Evolutionary conservation across 176 grass and related monocot species (phyloP).

Genomic region (Hyparrhenia diplandra): DNA sequence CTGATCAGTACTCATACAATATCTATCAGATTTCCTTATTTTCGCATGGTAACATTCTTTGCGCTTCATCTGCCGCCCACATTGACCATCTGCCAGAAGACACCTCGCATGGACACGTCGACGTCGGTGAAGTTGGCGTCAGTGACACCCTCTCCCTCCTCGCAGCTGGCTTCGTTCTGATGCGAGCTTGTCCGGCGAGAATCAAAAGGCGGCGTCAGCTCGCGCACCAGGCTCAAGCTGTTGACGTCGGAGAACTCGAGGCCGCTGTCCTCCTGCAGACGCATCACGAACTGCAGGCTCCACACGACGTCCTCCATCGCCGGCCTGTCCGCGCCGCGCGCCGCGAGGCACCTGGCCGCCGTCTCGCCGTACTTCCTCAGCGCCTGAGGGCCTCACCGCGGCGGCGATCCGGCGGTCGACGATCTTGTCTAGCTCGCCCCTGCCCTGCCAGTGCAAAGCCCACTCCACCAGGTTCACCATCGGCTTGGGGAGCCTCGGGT

Average conservation of each 20-base stretch:
- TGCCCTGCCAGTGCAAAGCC: conserved; percentile 30
- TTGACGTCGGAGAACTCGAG: conserved; percentile 30
- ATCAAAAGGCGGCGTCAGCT: not conserved
- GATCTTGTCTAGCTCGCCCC: conserved; percentile 30
- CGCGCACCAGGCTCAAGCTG: conserved; percentile 16
- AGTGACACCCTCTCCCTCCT: not conserved
- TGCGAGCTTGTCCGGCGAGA: not conserved
- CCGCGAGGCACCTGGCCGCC: conserved; percentile 28
- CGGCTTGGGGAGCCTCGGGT: conserved; percentile 17
- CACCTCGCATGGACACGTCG: conserved; percentile 41
- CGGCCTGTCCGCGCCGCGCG: conserved; percentile 20
- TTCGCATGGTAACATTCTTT: not conserved
- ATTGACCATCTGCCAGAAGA: conserved; percentile 45
- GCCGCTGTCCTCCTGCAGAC: conserved; percentile 23
- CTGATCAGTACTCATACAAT: too few species aligned
- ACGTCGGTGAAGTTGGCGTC: not conserved
- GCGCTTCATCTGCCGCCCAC: conserved; percentile 1
- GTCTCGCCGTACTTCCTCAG: conserved; percentile 39
- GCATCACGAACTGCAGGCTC: conserved; percentile 41
- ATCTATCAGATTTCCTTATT: not conserved
- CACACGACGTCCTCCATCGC: conserved; percentile 52
- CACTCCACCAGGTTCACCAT: conserved; percentile 33
- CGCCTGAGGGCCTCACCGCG: not conserved
- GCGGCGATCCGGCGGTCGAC: conserved; percentile 32
- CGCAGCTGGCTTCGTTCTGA: not conserved